A percentile compares a stretch with the other conserved stretches of the same genome.
phyloP scores from a whole-genome alignment of 805 yeast genomes.

The Saccharomycopsis selenospora region DNA sequence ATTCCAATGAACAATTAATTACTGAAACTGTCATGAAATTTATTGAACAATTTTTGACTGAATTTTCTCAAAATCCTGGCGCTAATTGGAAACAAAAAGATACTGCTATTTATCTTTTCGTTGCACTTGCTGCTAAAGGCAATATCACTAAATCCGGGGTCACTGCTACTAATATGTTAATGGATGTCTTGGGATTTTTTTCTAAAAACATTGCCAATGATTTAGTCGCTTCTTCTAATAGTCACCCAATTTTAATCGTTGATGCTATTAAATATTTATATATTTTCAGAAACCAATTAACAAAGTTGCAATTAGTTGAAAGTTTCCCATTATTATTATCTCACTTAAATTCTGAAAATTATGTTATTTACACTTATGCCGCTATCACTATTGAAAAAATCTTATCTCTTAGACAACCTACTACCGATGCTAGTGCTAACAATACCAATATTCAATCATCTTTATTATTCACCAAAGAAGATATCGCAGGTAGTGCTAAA shows the following conservation, averaged over 20 bases:
- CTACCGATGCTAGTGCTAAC: not conserved
- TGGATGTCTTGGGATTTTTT: constrained; percentile 85
- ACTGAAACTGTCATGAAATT: constrained; percentile 71
- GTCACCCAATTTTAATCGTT: constrained; percentile 74
- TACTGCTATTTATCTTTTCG: constrained; percentile 75
- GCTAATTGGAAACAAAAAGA: constrained; percentile 81
- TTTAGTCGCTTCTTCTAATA: constrained; percentile 43
- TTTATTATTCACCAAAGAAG: constrained; percentile 62
- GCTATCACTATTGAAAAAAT: constrained; percentile 90
- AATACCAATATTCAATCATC: constrained; percentile 30
- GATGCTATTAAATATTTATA: constrained; percentile 91
- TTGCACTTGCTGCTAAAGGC: constrained; percentile 89
- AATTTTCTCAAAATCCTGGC: constrained; percentile 36
- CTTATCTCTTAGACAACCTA: constrained; percentile 59
- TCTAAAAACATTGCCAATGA: constrained; percentile 76
- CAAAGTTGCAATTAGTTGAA: constrained; percentile 72
- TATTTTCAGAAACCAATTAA: constrained; percentile 86
- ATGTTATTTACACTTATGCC: constrained; percentile 87
- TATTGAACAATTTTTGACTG: constrained; percentile 57
- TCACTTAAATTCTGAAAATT: constrained; percentile 58
- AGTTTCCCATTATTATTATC: constrained; percentile 72
- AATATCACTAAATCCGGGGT: constrained; percentile 82
- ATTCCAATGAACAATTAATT: constrained; percentile 62
- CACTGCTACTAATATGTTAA: constrained; percentile 71
- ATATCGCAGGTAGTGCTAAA: constrained; percentile 56